Evolutionary conservation across 306 rosid genomes (phyloP), one percentile per base, ranked within the genome.

Genomic region (Rosa multiflora): DNA sequence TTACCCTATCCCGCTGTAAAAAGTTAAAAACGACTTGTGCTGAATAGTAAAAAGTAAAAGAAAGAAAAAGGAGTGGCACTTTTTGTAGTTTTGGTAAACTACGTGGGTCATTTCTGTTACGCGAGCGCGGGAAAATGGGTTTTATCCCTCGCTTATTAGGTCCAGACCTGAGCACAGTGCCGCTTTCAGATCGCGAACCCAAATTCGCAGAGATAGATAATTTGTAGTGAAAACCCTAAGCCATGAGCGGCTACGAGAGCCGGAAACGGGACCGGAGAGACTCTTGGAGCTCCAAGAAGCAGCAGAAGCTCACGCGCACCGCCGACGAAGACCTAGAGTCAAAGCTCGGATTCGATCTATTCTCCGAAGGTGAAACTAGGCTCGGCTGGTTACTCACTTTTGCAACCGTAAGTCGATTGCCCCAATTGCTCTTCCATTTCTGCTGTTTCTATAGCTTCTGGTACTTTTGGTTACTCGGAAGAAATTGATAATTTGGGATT

Each of bases 301-400:
- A 85, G 85, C 94, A 86, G 85, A 91, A 86, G 88, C 82, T 86
- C 14, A 78, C 86, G 72, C 90, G 91, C 82, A 86, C n/a, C 58
- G 91, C 98, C 10, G 99, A 85, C 85, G 99, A 92, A 72, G 99
- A 90, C 79, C 89, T 93, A 72, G 98, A 95, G 82, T 83, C 96
- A 0, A 95, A 90, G 74, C 85, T 95, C 79, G 99, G 94, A 70
- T 90, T 88, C 81, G 96, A 88, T 84, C 70, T 84, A 3, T 95
- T 95, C 88, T 85, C 97, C 1, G 98, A 95, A 81, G 98, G 99
- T 8, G 93, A 95, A 9, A 91, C 86, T 47, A 83, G 98, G 51
- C 99, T 95, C 44, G 99, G 99, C 49, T 95, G 99, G 99, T 76
- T 95, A 72, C 97, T 95, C 40, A 93, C 86, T 37, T 89, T 88